Percentiles rank a stretch among this genome's conserved stretches.
These are phyloP conservation scores for Fusarium sp. DNA, from an alignment of 2,329 filamentous ascomycete species.

Conservation along the genomic window DNA sequence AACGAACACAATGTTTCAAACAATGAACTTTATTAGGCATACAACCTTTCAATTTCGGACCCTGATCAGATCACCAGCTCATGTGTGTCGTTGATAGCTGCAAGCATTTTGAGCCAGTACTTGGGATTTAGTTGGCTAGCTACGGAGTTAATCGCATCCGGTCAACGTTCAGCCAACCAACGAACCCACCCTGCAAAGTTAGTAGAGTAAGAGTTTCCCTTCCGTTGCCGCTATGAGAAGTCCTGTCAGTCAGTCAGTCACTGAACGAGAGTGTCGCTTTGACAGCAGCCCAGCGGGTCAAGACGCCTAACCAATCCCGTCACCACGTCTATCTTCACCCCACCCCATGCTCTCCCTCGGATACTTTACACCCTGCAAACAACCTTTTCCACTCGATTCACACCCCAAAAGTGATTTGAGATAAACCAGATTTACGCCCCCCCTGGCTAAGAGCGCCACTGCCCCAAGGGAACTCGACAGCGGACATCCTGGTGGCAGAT, in stretches of 20 bases:
- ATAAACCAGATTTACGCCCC: conserved; percentile 27
- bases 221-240: conserved; percentile 13
- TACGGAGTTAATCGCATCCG: conserved; percentile 39
- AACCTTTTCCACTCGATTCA: not conserved
- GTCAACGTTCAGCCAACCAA: conserved; percentile 36
- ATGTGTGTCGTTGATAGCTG: not conserved
- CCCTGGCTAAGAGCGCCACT: conserved; percentile 34
- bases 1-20: not conserved
- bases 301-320: conserved; percentile 31
- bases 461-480: conserved; percentile 43
- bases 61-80: not conserved
- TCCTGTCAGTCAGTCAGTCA: conserved; percentile 14
- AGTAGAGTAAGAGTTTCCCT: not conserved
- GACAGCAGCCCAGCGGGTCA: conserved; percentile 32
- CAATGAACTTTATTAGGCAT: not conserved
- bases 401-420: conserved; percentile 8
- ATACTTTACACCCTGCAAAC: conserved; percentile 5
- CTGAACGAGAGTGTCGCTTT: conserved; percentile 27
- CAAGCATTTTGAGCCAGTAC: not conserved
- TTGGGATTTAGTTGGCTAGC: not conserved
- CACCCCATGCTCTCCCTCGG: not conserved
- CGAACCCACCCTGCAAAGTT: not conserved
- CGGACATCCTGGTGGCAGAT: conserved; percentile 46
- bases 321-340: conserved; percentile 1
- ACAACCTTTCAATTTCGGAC: not conserved